Base-by-base conservation (phyloP, 208 protist species). In the Wallacemonas collosoma region DNA sequence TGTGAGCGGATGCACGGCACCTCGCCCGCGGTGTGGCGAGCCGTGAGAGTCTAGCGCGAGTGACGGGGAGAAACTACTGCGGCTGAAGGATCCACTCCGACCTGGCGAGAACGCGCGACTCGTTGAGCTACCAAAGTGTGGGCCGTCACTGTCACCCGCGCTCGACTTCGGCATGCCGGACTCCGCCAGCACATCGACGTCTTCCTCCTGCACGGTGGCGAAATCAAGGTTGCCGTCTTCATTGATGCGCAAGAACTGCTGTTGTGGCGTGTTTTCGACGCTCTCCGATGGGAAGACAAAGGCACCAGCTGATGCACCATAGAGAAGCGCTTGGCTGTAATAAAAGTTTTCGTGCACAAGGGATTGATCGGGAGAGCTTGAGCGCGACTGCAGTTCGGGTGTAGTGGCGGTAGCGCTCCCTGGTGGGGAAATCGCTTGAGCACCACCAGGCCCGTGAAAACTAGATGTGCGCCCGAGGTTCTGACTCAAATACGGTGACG, bases 231-330 rank as follows among this genome's bases (percentile, higher is more conserved):
- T 91, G 44, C 90, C 90, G 43, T 88, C 80, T 15, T 89, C 83
- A 71, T 93, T 95, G 77, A 95, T 91, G 54, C 90, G 86, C 44
- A 95, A 71, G 67, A 86, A 93, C 77, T 95, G 90, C 68, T 91
- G 85, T 45, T 74, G 67, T 26, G 84, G 75, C 11, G 79, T 66
- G 15, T n/a, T 50, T 38, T 84, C 55, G 68, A 77, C 48, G 40
- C 80, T 73, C 38, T 85, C 82, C 2, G 74, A 47, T 1, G 90
- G 90, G n/a, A 93, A 73, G 12, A 95, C 80, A 81, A 95, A 95
- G 66, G 81, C 81, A 56, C 90, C 90, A 17, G 82, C 90, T 8
- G 87, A 92, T 2, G 81, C 63, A 4, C 90, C 90, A 7, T 15
- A 38, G 9, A 90, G 76, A 26, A 75, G 68, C 8, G 82, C 74